Conservation (phyloP, 192 early-diverging fungal genomes). For the Chytriomyces sp. region DNA sequence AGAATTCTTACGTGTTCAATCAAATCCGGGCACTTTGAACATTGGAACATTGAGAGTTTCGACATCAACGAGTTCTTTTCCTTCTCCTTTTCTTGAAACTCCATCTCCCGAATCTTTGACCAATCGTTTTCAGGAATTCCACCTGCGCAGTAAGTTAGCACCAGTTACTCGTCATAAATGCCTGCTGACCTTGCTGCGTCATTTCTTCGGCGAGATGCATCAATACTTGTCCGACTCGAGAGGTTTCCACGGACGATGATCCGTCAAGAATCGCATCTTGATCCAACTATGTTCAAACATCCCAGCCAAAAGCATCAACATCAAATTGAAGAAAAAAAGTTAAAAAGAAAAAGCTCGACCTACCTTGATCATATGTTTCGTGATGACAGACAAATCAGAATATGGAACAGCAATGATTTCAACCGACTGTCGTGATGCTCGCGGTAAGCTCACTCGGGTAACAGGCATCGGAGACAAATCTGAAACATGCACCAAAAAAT, state of each 20-base stretch:
- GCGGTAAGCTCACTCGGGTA: constrained; percentile 53
- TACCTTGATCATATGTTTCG: constrained; percentile 60
- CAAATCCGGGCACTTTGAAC: constrained; percentile 77
- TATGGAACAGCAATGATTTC: constrained; percentile 53
- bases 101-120: constrained; percentile 83
- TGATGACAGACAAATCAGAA: constrained; percentile 65
- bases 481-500: constrained; percentile 4
- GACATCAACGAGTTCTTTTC: constrained; percentile 64
- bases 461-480: constrained; percentile 64
- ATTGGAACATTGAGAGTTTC: constrained; percentile 64
- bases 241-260: neutral
- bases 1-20: constrained; percentile 68
- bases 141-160: constrained; percentile 14
- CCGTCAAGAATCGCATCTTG: constrained; percentile 29
- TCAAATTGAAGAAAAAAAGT: neutral
- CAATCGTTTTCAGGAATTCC: constrained; percentile 76
- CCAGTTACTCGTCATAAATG: neutral
- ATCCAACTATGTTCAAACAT: neutral
- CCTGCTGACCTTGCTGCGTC: constrained; percentile 15
- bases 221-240: constrained; percentile 10
- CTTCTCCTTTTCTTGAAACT: constrained; percentile 77
- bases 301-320: constrained; percentile 5
- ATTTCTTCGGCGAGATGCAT: constrained; percentile 39
- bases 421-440: constrained; percentile 30
- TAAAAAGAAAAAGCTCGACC: constrained; percentile 8